Percentiles rank a stretch among this genome's conserved stretches.
Evolutionary conservation across 2,329 filamentous ascomycete genomes (phyloP).

Genomic region (Pezicula radicicola): DNA sequence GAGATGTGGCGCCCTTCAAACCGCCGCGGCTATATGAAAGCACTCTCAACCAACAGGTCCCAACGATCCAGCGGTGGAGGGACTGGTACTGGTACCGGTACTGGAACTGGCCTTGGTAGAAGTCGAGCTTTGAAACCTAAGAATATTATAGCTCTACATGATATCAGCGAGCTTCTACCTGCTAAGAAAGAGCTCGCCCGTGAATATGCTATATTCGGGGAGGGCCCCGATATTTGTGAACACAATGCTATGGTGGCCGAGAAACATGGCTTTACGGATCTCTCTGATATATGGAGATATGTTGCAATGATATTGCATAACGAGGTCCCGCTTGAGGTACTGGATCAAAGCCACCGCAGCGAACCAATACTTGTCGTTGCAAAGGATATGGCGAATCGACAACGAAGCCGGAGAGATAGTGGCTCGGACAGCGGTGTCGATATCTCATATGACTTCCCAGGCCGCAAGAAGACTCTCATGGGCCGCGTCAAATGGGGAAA

Average conservation of each 20-base stretch:
- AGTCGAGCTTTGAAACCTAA: slow-evolving; percentile 40
- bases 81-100: slow-evolving; percentile 51
- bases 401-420: slow-evolving; percentile 26
- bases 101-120: slow-evolving; percentile 31
- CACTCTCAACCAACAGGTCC: slow-evolving; percentile 27
- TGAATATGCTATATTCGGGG: slow-evolving; percentile 80
- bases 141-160: slow-evolving; percentile 72
- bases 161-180: slow-evolving; percentile 69
- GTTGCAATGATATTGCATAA: slow-evolving; percentile 74
- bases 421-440: slow-evolving; percentile 46
- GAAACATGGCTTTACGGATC: slow-evolving; percentile 65
- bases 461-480: slow-evolving; percentile 33
- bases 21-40: slow-evolving; percentile 19
- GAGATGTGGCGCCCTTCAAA: slow-evolving; percentile 23
- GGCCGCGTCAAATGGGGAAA: slow-evolving; percentile 67
- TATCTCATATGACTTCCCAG: slow-evolving; percentile 36
- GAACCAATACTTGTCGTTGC: slow-evolving; percentile 64
- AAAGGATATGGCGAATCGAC: slow-evolving; percentile 49
- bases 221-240: slow-evolving; percentile 75
- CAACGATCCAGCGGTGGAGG: slow-evolving; percentile 29
- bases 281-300: slow-evolving; percentile 82
- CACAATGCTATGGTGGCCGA: slow-evolving; percentile 80
- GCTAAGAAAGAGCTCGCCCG: slow-evolving; percentile 74
- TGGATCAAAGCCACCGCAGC: slow-evolving; percentile 49
- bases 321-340: slow-evolving; percentile 67